phyloP scores from a whole-genome alignment of 768 basidiomycete species.

The Rhizopogon salebrosus region DNA sequence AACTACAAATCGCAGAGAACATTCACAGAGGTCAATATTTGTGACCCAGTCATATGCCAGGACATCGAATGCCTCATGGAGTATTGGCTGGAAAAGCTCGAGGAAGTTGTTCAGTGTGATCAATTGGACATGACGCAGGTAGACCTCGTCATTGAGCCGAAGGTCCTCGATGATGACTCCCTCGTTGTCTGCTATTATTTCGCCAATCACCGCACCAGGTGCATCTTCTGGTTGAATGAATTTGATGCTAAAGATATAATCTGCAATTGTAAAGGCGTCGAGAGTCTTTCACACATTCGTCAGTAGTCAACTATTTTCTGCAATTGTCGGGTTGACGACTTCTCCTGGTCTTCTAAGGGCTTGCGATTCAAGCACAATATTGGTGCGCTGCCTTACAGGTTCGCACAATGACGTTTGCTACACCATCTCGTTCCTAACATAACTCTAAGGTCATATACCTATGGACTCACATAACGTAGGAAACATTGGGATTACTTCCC shows the following conservation, averaged over 20 bases:
- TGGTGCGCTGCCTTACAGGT: conserved; percentile 20
- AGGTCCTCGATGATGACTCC: conserved; percentile 3
- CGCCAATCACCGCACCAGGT: conserved; percentile 39
- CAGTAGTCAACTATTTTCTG: background rate
- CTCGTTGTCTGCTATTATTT: conserved; percentile 43
- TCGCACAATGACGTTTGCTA: background rate
- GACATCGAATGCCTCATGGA: conserved; percentile 32
- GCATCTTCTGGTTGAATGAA: conserved; percentile 50
- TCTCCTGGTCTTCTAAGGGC: conserved; percentile 15
- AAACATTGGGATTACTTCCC: conserved; percentile 28
- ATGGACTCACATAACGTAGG: conserved; percentile 16
- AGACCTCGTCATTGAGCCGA: conserved; percentile 46
- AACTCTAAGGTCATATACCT: background rate
- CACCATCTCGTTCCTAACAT: background rate
- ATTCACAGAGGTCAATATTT: conserved; percentile 52
- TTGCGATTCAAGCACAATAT: conserved; percentile 32
- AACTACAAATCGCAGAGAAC: conserved; percentile 31
- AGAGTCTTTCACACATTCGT: conserved; percentile 24
- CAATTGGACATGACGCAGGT: conserved; percentile 17
- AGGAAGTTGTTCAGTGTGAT: conserved; percentile 3
- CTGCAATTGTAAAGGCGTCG: conserved; percentile 13
- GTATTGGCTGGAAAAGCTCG: conserved; percentile 17
- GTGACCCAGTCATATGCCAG: conserved; percentile 24
- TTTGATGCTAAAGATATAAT: conserved; percentile 31
- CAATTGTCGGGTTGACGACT: background rate